Evolutionary conservation across 352 stramenopile species (phyloP).

Genomic region (Pythium folliculosum): DNA sequence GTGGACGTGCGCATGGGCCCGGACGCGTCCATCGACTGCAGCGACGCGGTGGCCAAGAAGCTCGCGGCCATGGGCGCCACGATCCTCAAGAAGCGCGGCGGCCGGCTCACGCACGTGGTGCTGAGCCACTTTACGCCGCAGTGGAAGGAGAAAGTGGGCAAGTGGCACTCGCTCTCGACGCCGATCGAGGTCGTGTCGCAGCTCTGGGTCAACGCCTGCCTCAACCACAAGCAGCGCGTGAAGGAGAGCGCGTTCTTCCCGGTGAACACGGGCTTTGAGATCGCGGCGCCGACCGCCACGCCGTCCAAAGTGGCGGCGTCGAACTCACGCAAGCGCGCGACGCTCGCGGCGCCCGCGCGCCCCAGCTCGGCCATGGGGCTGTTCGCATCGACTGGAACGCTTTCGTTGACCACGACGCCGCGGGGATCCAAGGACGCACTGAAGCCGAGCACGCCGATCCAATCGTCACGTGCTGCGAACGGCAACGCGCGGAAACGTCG

Average conservation of each 20-base stretch:
- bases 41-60: slow-evolving; percentile 67
- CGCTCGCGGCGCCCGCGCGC: neutral
- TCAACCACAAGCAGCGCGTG: slow-evolving; percentile 68
- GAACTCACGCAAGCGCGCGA: neutral
- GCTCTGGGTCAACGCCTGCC: slow-evolving; percentile 84
- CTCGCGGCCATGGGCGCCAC: slow-evolving; percentile 62
- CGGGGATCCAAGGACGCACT: neutral
- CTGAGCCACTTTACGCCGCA: slow-evolving; percentile 60
- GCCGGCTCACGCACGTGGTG: slow-evolving; percentile 77
- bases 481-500: slow-evolving; percentile 38
- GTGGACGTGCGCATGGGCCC: slow-evolving; percentile 74
- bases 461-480: neutral
- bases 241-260: slow-evolving; percentile 78
- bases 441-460: slow-evolving; percentile 14
- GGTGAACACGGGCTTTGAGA: slow-evolving; percentile 43
- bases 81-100: slow-evolving; percentile 67
- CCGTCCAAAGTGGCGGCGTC: neutral
- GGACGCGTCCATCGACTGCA: slow-evolving; percentile 81
- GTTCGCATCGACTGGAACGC: neutral
- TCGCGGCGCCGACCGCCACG: neutral
- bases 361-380: neutral
- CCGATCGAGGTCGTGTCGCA: slow-evolving; percentile 75
- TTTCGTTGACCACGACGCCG: slow-evolving; percentile 1
- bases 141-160: slow-evolving; percentile 76
- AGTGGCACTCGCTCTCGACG: slow-evolving; percentile 48